Percentiles rank a stretch among this genome's conserved stretches.
phyloP scores from a whole-genome alignment of 2,329 filamentous ascomycete species.

The Penicillium griseofulvum region DNA sequence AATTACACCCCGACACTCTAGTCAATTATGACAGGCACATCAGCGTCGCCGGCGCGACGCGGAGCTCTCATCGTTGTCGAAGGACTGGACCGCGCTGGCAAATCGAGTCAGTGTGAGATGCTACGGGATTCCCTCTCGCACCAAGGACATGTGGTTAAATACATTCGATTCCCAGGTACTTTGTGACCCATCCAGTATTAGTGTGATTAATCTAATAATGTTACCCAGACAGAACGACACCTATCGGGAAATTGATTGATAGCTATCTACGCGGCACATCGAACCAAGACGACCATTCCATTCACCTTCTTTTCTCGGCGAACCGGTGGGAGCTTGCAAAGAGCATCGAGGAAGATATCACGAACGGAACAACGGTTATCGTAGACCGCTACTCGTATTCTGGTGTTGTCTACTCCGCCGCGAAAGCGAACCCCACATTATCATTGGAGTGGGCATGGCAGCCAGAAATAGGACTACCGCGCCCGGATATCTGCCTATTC shows the following conservation, averaged over 20 bases:
- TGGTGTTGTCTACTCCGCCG: constrained; percentile 87
- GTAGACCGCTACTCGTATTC: constrained; percentile 95
- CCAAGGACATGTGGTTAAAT: constrained; percentile 53
- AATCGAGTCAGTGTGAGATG: constrained; percentile 81
- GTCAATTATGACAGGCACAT: not conserved
- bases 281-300: constrained; percentile 80
- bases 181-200: not conserved
- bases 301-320: constrained; percentile 85
- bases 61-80: constrained; percentile 82
- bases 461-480: constrained; percentile 81
- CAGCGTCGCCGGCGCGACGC: constrained; percentile 34
- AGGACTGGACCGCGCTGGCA: constrained; percentile 84
- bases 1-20: not conserved
- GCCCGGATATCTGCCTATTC: constrained; percentile 84
- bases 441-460: constrained; percentile 75
- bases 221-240: constrained; percentile 69
- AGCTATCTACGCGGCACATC: constrained; percentile 70
- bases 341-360: constrained; percentile 50
- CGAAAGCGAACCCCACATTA: constrained; percentile 72
- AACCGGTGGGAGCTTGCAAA: constrained; percentile 76
- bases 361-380: constrained; percentile 69
- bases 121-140: constrained; percentile 56
- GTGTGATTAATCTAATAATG: constrained; percentile 12
- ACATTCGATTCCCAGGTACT: constrained; percentile 65
- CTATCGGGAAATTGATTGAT: constrained; percentile 85